Percentiles rank a stretch among this genome's conserved stretches.
These are phyloP conservation scores for Coemansia guatemalensis DNA, from an alignment of 192 early-diverging fungal genomes.

Conservation along the genomic window DNA sequence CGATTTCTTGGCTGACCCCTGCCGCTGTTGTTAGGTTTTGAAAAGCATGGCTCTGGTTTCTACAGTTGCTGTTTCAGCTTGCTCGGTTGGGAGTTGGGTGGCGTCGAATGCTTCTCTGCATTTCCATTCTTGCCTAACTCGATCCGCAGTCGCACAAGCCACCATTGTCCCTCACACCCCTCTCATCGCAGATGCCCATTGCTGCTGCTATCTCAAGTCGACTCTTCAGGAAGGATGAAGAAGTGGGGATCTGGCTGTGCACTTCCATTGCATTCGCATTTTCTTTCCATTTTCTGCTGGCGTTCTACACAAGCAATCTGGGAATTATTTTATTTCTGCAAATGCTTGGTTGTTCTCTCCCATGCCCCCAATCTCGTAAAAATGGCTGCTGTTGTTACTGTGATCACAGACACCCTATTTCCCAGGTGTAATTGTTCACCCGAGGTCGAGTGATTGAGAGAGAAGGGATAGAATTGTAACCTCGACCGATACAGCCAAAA, in stretches of 20 bases:
- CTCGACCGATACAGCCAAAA: not conserved
- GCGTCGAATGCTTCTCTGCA: slow-evolving; percentile 1
- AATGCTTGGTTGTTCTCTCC: not conserved
- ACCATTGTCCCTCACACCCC: not conserved
- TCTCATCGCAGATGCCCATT: not conserved
- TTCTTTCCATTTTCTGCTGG: not conserved
- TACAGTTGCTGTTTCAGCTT: not conserved
- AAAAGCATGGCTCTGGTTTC: not conserved
- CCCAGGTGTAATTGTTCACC: not conserved
- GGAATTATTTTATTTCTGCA: not conserved
- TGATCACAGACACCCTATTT: not conserved
- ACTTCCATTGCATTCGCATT: not conserved
- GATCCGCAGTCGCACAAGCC: slow-evolving; percentile 12
- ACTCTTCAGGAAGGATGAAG: not conserved
- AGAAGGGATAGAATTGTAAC: not conserved
- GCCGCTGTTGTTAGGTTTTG: not conserved
- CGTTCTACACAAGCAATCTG: not conserved
- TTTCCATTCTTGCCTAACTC: not conserved
- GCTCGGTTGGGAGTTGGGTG: slow-evolving; percentile 3
- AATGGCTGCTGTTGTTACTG: not conserved
- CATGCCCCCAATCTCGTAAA: not conserved
- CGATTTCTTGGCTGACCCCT: not conserved
- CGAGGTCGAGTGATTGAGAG: not conserved
- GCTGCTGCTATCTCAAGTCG: too few relatives aligned
- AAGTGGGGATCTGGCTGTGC: not conserved